Conservation (phyloP, 164 flowering plant species). For the Vitis cinerea region DNA sequence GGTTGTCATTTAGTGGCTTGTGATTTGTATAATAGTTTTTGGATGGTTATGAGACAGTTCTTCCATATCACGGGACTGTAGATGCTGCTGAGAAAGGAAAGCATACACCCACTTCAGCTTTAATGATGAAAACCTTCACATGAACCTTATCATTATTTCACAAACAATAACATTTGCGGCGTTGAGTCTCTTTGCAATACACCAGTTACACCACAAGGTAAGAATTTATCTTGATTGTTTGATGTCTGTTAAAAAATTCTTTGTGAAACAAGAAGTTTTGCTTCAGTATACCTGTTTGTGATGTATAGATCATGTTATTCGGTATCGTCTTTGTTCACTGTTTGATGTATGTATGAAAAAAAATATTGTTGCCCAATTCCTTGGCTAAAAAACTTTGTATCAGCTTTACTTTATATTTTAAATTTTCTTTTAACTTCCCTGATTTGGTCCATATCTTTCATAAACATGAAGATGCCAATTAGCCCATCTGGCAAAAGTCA, state of each 20-base stretch:
- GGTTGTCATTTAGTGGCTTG: background rate
- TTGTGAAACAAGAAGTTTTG: background rate
- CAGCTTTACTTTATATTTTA: background rate
- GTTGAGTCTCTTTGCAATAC: no score
- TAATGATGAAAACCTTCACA: background rate
- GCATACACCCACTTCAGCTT: background rate
- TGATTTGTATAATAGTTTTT: background rate
- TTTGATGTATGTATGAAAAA: background rate
- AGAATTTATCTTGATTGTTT: no score
- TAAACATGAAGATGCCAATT: no score
- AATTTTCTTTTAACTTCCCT: no score
- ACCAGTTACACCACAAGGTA: no score
- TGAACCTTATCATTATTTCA: background rate
- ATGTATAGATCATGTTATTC: background rate
- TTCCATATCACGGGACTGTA: background rate
- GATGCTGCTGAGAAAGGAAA: background rate
- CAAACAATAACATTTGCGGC: no score
- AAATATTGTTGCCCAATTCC: no score
- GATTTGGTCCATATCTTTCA: no score
- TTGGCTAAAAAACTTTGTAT: background rate
- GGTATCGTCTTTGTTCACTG: background rate
- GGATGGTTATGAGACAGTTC: background rate
- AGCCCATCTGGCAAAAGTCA: no score
- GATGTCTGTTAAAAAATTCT: background rate
- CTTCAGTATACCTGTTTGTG: background rate